Evolutionary conservation across 1,139 yeast genomes (phyloP), one percentile per base, ranked within the genome.

Genomic region (Nadsonia starkeyi-henricii): DNA sequence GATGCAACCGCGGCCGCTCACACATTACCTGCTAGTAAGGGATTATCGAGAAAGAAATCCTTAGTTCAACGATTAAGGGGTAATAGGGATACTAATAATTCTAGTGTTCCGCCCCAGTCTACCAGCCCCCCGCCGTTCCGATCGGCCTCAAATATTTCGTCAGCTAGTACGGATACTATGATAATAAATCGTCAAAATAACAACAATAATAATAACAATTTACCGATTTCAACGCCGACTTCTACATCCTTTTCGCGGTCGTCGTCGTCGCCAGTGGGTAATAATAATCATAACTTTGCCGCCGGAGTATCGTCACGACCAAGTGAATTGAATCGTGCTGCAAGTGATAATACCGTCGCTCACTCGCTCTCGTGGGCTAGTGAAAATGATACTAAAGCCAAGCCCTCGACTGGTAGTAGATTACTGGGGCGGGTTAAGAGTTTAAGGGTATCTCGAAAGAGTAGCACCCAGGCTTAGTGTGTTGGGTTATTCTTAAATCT

Each of bases 361-460:
- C n/a, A 18, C 20, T 12, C 15, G 8, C 28, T 19, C 45, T 26
- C 26, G 12, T 17, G 23, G 30, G 15, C 17, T 33, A 19, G 20
- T 20, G 20, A 33, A 21, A 2, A 21, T 37, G 26, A 9, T 21
- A 15, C 37, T 21, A 20, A 20, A 23, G 20, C 4, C 30, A 46
- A 17, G 45, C 26, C 28, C 20, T 56, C 42, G 50, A 65, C 53
- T 73, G 85, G 12, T 5, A 33, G 39, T 33, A 33, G 17, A 33
- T 72, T 88, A 55, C 70, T 88, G 58, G 78, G 84, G 61, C 80
- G 96, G 64, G 96, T 88, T 45, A 85, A 84, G 69, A 84, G 95
- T 71, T 75, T 88, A 68, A 84, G 82, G 66, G 94, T 84, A 20
- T 20, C 46, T 20, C 28, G 49, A 39, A 12, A 44, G 43, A 17